Conservation (phyloP, 139 green algal genomes). For the Microglena sp. region DNA sequence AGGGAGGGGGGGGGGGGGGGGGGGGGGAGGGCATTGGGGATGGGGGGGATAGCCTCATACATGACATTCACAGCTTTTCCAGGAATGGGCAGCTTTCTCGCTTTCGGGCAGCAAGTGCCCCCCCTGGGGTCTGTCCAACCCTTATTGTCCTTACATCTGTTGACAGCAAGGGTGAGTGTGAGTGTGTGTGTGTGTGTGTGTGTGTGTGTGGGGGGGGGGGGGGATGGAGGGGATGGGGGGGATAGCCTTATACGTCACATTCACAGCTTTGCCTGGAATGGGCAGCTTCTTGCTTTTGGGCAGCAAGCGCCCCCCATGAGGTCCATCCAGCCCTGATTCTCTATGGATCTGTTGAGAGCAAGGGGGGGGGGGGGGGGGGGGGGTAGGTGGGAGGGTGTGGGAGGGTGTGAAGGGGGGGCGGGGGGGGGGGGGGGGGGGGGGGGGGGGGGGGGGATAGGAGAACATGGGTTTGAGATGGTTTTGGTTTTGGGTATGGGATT, state of each 20-base stretch:
- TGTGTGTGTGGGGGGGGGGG: no score
- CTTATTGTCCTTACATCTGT: conserved; percentile 88
- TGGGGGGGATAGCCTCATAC: conserved; percentile 60
- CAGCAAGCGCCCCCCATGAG: conserved; percentile 30
- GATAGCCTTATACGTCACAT: conserved; percentile 66
- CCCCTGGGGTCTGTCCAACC: conserved; percentile 37
- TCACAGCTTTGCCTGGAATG: conserved; percentile 45
- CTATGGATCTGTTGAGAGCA: conserved; percentile 91
- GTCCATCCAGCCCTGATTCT: conserved; percentile 52
- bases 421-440: no score
- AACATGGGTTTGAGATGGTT: no score
- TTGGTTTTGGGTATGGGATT: no score
- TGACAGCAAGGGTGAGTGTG: conserved; percentile 53
- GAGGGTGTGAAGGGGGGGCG: no score
- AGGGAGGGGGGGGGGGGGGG: no score
- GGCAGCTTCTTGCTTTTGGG: conserved; percentile 19
- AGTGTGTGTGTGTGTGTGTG: no score
- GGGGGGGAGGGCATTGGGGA: no score
- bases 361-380: no score
- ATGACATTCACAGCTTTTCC: conserved; percentile 65
- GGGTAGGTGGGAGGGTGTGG: no score
- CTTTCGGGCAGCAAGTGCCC: conserved; percentile 34
- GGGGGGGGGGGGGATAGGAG: no score
- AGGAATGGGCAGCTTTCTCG: conserved; percentile 4
- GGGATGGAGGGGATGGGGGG: no score